Base-by-base conservation (phyloP, 768 basidiomycete genomes). In the Boletus sp. region DNA sequence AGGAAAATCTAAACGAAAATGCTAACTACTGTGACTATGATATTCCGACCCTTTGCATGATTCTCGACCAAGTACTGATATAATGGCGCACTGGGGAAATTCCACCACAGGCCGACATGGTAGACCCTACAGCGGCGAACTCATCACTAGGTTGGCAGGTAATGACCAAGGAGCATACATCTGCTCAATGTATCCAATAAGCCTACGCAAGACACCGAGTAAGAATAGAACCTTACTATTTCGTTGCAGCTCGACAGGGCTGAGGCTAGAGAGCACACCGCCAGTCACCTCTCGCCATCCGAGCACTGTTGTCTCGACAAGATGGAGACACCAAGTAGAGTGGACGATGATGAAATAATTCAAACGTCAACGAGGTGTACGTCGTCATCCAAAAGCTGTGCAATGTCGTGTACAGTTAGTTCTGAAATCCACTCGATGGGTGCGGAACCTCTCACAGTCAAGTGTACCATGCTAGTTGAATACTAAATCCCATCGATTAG, bases 381-480 rank as follows among this genome's bases (percentile, higher is more conserved):
- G 42, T 47, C 54, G 50, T 47, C 51, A 46, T 63, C 51, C 41
- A 49, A 54, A 70, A 33, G 64, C 67, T 61, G 69, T 68, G 69
- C 56, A 59, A 34, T 33, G 53, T 52, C 55, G 50, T 61, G 53
- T 27, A 45, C 50, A 29, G 40, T 47, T 41, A 25, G 38, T 37
- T 44, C 38, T 50, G 53, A 34, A 62, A 51, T n/a, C 42, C 51
- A 47, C 44, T 54, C 38, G 54, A 62, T 46, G 38, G 10, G 14
- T 30, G 23, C 13, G 17, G 25, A 56, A 47, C 50, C 29, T 44
- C 53, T 23, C 47, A 21, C 37, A 47, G 25, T 27, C 23, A 23
- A 39, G 42, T 30, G 51, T 38, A 21, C 44, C 42, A 44, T 46
- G 29, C 38, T 35, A 41, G 38, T 32, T 50, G 9, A 41, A 42